phyloP scores from a whole-genome alignment of 257 asterid species.

The Ophiorrhiza pumila region DNA sequence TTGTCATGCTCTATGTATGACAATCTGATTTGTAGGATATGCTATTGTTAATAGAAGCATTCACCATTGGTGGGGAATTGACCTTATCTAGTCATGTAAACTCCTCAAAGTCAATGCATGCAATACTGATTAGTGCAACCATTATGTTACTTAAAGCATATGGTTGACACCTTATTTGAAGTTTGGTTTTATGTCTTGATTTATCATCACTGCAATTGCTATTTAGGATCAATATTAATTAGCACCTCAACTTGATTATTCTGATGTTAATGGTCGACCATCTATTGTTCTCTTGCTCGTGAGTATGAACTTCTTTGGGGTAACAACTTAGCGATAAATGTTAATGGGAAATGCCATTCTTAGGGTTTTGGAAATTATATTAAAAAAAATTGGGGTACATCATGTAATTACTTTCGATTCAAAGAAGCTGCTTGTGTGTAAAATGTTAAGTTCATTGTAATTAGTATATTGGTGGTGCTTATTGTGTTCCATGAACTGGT shows the following conservation, averaged over 20 bases:
- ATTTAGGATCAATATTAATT: neutral
- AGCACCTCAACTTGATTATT: neutral
- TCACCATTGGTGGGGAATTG: neutral
- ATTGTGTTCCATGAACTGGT: no score
- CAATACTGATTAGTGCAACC: neutral
- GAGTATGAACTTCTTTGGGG: slow-evolving; percentile 58
- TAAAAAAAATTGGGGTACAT: no score
- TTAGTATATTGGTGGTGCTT: no score
- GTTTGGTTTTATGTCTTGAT: neutral
- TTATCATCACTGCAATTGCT: neutral
- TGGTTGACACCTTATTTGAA: neutral
- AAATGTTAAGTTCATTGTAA: no score
- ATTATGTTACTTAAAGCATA: neutral
- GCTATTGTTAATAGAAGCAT: neutral
- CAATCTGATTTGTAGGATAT: neutral
- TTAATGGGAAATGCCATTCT: no score
- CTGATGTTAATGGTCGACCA: slow-evolving; percentile 2
- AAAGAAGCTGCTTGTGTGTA: no score
- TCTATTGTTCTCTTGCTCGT: slow-evolving; percentile 32
- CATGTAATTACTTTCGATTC: no score
- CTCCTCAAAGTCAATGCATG: neutral
- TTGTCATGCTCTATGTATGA: neutral
- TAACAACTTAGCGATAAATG: no score
- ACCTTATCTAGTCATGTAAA: neutral
- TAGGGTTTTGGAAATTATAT: no score